Conservation (phyloP, 192 early-diverging fungal genomes). For the Coemansia sp. region DNA sequence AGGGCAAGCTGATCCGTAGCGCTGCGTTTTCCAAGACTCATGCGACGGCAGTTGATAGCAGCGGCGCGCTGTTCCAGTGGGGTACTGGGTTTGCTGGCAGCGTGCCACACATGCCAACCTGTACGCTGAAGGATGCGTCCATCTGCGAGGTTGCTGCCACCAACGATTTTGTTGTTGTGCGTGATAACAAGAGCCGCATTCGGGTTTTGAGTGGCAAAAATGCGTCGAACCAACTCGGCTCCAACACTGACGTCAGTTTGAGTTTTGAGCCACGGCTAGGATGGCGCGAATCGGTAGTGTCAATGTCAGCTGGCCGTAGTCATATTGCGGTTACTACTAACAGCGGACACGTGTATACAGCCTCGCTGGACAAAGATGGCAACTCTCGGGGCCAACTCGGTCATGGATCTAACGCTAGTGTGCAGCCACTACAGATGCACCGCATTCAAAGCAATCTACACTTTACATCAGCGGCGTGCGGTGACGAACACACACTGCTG, state of each 20-base stretch:
- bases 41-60: slow-evolving; percentile 31
- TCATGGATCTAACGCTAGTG: background rate
- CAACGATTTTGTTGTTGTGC: slow-evolving; percentile 21
- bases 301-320: slow-evolving; percentile 31
- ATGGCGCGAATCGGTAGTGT: slow-evolving; percentile 45
- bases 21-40: slow-evolving; percentile 40
- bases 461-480: slow-evolving; percentile 29
- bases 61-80: slow-evolving; percentile 45
- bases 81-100: slow-evolving; percentile 41
- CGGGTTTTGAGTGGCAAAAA: slow-evolving; percentile 15
- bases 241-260: background rate
- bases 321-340: slow-evolving; percentile 37
- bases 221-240: background rate
- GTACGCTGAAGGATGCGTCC: slow-evolving; percentile 22
- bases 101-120: slow-evolving; percentile 20
- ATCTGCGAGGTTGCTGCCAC: slow-evolving; percentile 27
- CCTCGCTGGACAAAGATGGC: slow-evolving; percentile 24
- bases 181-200: slow-evolving; percentile 36
- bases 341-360: slow-evolving; percentile 40
- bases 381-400: slow-evolving; percentile 32
- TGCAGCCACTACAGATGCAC: slow-evolving; percentile 17
- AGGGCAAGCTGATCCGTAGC: slow-evolving; percentile 36
- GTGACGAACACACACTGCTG: slow-evolving; percentile 35
- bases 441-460: slow-evolving; percentile 19
- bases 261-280: slow-evolving; percentile 40